A percentile compares a stretch with the other conserved stretches of the same genome.
phyloP scores from a whole-genome alignment of 163 green algal species.

The Smithsoniella earleae region DNA sequence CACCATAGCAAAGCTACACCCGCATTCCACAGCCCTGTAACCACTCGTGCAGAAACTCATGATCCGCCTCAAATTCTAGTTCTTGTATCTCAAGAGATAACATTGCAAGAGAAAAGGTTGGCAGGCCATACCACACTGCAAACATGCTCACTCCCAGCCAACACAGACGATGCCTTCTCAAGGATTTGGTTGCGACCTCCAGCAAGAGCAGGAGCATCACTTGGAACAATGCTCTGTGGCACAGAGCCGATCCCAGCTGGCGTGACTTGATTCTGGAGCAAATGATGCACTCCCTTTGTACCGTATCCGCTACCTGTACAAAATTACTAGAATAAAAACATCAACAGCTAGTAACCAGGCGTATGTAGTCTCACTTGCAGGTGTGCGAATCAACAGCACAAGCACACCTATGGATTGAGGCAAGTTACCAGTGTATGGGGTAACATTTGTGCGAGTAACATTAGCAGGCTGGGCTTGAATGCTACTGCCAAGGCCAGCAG shows the following conservation, averaged over 20 bases:
- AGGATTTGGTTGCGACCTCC: neutral
- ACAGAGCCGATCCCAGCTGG: neutral
- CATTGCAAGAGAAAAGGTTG: too few relatives aligned
- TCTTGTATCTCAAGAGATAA: too few relatives aligned
- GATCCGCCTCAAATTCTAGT: neutral
- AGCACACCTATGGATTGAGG: too few relatives aligned
- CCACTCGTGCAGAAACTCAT: neutral
- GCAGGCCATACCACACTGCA: too few relatives aligned
- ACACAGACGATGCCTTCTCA: too few relatives aligned
- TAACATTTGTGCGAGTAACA: neutral
- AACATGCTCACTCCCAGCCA: too few relatives aligned
- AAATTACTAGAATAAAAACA: too few relatives aligned
- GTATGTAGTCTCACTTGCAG: neutral
- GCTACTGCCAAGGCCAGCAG: neutral
- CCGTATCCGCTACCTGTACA: too few relatives aligned
- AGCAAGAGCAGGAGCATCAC: neutral
- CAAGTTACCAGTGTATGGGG: too few relatives aligned
- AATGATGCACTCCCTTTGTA: too few relatives aligned
- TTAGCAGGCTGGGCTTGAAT: neutral
- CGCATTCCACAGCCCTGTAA: neutral
- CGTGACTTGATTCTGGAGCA: neutral
- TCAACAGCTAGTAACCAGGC: neutral
- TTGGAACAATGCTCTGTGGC: neutral
- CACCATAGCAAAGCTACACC: neutral
- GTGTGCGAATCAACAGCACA: neutral